Base-by-base conservation (phyloP, 202 grass and related monocot genomes). In the Eragrostis tef region DNA sequence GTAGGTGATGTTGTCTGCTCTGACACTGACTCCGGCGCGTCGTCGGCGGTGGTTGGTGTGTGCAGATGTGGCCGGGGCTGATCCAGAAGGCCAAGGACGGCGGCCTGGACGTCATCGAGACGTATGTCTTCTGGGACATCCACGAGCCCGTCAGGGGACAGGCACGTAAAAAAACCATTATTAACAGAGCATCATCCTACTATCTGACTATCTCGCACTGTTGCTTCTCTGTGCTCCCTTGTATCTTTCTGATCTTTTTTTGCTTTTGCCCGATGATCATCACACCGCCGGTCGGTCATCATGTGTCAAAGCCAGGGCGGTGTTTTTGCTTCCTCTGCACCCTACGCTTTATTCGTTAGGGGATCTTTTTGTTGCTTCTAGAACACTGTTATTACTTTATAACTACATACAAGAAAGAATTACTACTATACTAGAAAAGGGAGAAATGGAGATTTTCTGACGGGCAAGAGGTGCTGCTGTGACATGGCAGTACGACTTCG, bases 31-130 rank as follows among this genome's bases (percentile, higher is more conserved):
- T 4, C 65, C 36, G 63, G 31, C 77, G 2, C 3, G 51, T 2
- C 78, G 36, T 7, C 78, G 46, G 69, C 47, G 26, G 9, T 39
- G 29, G 50, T 1, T 54, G 16, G 1, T 39, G 34, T 39, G 50
- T 70, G 83, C 90, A 98, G 96, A 98, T 98, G 92, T 98, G 96
- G 96, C 87, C 92, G 83, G 92, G 90, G 76, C 84, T 98, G 71
- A 95, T 98, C 85, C 85, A 91, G 74, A 98, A 95, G 85, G 73
- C 96, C 83, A 98, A 98, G 90, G 87, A 95, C 91, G 96, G 96
- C 36, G 92, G 96, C 14, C 88, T 98, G 70, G 96, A 98, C 83
- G 59, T 95, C 73, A 77, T 98, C 57, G 92, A 98, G 77, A 95
- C 88, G n/a, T 98, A 98, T 81, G 85, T 95, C 70, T 98, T 98